Evolutionary conservation across 805 yeast species (phyloP), one percentile per base, ranked within the genome.

Genomic region (Dipodascopsis uninucleata): DNA sequence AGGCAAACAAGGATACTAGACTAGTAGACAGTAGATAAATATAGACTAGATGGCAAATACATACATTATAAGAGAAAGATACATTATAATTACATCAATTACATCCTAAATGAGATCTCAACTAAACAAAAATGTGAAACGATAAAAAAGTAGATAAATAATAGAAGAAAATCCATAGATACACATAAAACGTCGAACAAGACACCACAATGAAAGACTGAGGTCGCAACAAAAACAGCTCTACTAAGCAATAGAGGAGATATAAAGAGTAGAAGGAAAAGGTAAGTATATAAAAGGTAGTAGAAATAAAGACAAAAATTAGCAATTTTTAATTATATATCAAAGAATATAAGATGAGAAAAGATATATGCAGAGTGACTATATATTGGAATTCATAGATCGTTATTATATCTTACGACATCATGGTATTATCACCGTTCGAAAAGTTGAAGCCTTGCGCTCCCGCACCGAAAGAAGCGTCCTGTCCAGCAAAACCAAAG

Each of bases 401-500:
- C 12, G 23, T 10, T 10, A 31, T 29, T 22, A 28, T 26, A 6
- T 6, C 8, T 36, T 28, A 43, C 10, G 43, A 42, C 40, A 36
- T 31, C 50, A 43, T 41, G 9, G 47, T 38, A 28, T 31, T 46
- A 18, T 44, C 45, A 22, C 34, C 36, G 39, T 36, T 41, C 9
- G 49, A 66, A 46, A 77, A 78, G 56, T 74, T 71, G 63, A 77
- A 78, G 45, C 74, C 74, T 42, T 69, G 71, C 56, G 70, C 74
- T 52, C 34, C 47, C 20, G 29, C 39, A 20, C 31, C 33, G 29
- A 35, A 37, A 10, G 43, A n/a, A 8, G 37, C 31, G 12, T 70
- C 79, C 62, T 78, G 82, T 52, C 73, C 71, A 52, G 95, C 95
- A 66, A 93, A 93, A 1, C 88, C 87, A 67, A 84, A 93, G 38